A percentile compares a stretch with the other conserved stretches of the same genome.
Evolutionary conservation across 306 rosid species (phyloP).

Genomic region (Psophocarpus tetragonolobus): DNA sequence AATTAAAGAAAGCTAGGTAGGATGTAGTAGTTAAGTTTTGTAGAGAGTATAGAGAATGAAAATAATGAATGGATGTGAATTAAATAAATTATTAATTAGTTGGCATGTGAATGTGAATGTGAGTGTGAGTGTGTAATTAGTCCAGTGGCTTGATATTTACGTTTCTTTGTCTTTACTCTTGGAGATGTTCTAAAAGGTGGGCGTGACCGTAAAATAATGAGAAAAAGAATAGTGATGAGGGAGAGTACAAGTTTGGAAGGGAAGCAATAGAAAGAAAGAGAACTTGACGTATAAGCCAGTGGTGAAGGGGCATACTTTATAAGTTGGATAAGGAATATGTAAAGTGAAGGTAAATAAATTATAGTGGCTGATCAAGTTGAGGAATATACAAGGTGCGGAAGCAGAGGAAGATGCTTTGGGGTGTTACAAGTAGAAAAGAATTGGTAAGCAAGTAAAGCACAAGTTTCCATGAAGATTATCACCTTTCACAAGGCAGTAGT

Average conservation of each 20-base stretch:
- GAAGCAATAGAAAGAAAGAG: slow-evolving; percentile 28
- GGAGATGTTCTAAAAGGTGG: slow-evolving; percentile 41
- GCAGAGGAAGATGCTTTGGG: neutral
- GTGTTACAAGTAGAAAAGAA: neutral
- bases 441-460: slow-evolving; percentile 25
- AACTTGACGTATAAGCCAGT: slow-evolving; percentile 41
- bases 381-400: slow-evolving; percentile 13
- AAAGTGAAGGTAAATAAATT: neutral
- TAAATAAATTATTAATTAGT: neutral
- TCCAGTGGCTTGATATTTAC: slow-evolving; percentile 41
- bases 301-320: neutral
- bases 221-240: slow-evolving; percentile 27
- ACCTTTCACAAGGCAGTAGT: slow-evolving; percentile 1
- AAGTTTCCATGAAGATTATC: slow-evolving; percentile 45
- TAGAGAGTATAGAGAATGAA: neutral
- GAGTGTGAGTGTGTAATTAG: neutral
- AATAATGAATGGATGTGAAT: neutral
- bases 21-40: neutral
- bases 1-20: neutral
- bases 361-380: slow-evolving; percentile 24
- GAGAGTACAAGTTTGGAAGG: neutral
- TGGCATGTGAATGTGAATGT: neutral
- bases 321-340: slow-evolving; percentile 40
- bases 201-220: slow-evolving; percentile 27
- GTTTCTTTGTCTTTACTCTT: slow-evolving; percentile 53